Base-by-base conservation (phyloP, 192 early-diverging fungal species). In the Entophlyctis helioformis region DNA sequence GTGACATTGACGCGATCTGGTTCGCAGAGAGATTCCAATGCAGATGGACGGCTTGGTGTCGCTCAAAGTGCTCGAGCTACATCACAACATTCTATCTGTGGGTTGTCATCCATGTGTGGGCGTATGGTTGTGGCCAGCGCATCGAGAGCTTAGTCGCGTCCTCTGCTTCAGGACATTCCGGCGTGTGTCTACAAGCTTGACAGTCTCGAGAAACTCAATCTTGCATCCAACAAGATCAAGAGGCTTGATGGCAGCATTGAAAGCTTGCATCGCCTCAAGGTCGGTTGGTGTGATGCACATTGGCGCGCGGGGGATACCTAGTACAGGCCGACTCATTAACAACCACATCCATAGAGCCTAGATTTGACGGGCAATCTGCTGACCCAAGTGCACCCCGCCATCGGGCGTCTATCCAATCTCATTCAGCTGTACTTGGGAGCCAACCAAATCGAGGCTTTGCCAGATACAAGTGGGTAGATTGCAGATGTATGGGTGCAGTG, bases 171-270 rank as follows among this genome's bases (percentile, higher is more conserved):
- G 60, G 48, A 51, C 16, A 19, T 72, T 15, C 67, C 67, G 8
- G 42, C 34, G 13, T 46, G 60, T 18, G 33, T 70, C 7, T 59
- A 37, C 22, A 39, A 44, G 16, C 49, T 72, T 7, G n/a, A 27
- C 12, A 29, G 37, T 12, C 45, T 72, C 2, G 47, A 59, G 29
- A 46, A 36, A n/a, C 48, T 72, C n/a, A 32, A 59, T 25, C 11
- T 72, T 18, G 41, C 48, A 29, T 36, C 51, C 38, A 72, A 72
- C 56, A 72, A 72, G 28, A 62, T 72, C 39, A 66, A 56, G 37
- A 36, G 25, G 9, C 36, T 71, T 19, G 36, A 19, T 8, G 44
- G 19, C 11, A 60, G 60, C 20, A 57, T 71, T 29, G 39, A 37
- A 1, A 18, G 20, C 13, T 25, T 71, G 16, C 18, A 40, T 18